Evolutionary conservation across 345 rosid genomes (phyloP), one percentile per base, ranked within the genome.

Genomic region (Schrenkiella parvula): DNA sequence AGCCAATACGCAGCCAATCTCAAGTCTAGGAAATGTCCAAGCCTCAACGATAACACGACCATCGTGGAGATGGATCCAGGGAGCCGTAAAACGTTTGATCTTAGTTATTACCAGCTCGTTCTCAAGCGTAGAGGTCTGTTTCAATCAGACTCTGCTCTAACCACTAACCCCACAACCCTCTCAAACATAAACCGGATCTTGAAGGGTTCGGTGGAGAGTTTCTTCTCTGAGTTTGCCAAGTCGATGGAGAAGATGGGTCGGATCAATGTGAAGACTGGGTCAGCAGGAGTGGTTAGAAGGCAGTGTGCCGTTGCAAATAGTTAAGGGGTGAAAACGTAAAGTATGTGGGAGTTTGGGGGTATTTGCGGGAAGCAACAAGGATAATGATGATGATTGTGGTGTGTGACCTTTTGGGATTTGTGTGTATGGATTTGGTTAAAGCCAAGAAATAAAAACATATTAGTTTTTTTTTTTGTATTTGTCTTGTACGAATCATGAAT

Each of bases 201-300:
- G 13, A 51, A 72, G 0, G 95, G 92, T 19, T 79, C 98, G 0
- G 48, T 68, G 2, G 52, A 72, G 5, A 83, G 74, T 39, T 89
- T 89, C 79, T 89, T 67, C 22, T 66, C 80, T 25, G 87, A 90
- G 58, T 93, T 93, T 62, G 92, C 88, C 0, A 42, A 46, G 13
- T 84, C 97, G 4, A 81, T 93, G 93, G 96, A 87, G 85, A 93
- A 87, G 75, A 81, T 90, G 92, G 93, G 89, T 21, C 74, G 84
- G 72, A 52, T 84, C 62, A 72, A 82, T 39, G 96, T 86, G 2
- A 89, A 82, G 68, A 86, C 91, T 2, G 97, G 98, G 1, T 41
- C 88, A 19, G 57, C 26, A 0, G 96, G 96, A 6, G 86, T 85
- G 67, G 84, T 93, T 43, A 84, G 98, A 71, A 86, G 82, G 76